phyloP scores from a whole-genome alignment of 306 rosid species.

The Cucumis cinereus region DNA sequence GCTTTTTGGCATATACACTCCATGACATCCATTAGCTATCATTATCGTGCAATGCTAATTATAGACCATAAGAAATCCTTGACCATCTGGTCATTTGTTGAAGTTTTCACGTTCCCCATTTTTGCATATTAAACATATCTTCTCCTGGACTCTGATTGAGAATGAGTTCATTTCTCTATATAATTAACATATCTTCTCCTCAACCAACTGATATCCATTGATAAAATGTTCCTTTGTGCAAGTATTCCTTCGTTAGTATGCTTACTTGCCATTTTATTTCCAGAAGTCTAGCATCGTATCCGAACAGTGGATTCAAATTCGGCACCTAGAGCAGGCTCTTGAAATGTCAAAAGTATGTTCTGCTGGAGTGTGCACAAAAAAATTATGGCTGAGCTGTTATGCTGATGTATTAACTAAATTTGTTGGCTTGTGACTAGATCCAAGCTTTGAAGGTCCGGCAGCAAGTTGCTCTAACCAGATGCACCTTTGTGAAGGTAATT shows the following conservation, averaged over 20 bases:
- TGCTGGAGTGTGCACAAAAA: background rate
- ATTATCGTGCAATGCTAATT: background rate
- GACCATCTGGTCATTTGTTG: background rate
- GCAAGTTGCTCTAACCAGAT: slow-evolving; percentile 26
- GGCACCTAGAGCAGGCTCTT: slow-evolving; percentile 97
- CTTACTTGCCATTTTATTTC: slow-evolving; percentile 14
- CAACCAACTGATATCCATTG: background rate
- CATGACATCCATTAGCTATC: background rate
- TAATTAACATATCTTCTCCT: background rate
- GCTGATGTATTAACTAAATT: slow-evolving; percentile 1
- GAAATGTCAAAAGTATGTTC: slow-evolving; percentile 43
- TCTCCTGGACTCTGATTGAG: slow-evolving; percentile 1
- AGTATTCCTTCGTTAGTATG: background rate
- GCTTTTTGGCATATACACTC: background rate
- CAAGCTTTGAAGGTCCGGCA: slow-evolving; percentile 38
- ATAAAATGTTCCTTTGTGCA: background rate
- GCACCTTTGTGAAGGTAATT: slow-evolving; percentile 61
- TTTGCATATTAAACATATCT: background rate
- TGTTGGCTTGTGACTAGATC: slow-evolving; percentile 27
- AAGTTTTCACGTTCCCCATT: background rate
- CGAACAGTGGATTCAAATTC: slow-evolving; percentile 86
- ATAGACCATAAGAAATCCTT: background rate
- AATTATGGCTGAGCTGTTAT: background rate
- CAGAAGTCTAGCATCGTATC: slow-evolving; percentile 64
- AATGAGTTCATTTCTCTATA: background rate